Evolutionary conservation across 495 filamentous ascomycete species (phyloP), one percentile per base, ranked within the genome.

Genomic region (Lasiosphaeria hispida): DNA sequence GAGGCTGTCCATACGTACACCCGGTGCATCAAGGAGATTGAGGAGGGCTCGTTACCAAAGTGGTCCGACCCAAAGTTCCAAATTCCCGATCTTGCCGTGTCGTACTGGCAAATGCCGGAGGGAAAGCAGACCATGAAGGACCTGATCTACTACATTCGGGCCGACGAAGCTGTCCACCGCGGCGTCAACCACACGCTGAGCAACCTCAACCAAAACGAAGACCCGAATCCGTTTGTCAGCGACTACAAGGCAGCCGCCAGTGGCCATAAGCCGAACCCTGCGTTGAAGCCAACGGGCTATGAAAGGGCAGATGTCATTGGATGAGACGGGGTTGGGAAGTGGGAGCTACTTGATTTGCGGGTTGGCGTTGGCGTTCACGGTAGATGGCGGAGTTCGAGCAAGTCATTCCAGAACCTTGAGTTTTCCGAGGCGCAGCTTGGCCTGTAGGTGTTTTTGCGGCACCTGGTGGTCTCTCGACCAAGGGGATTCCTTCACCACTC

Each of bases 1-100:
- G 94, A 98, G 66, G 95, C 95, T 1, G 92, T 97, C 4, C 82
- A 96, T 63, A 98, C 95, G 3, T 98, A 98, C 76, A 91, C 91
- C 0, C 85, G 91, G 8, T 86, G 86, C 55, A 90, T 98, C 65
- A 68, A 81, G 33, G 95, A 97, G 62, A 79, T 98, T 10, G 95
- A 98, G 42, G 78, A 80, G 2, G 93, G 92, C 23, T 83, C 83
- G 55, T 79, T 97, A 7, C 91, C 91, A 0, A 83, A 86, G 61
- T 98, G 95, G 93, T 65, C 72, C 10, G 69, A 72, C 50, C 76
- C 84, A 18, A 79, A 84, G 7, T 83, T 96, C 63, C 69, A 83
- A 47, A 90, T 92, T 13, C 94, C 94, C 9, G 88, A 95, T 54
- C 89, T 98, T 55, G 95, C 94, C 0, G 76, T 96, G 14, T 74